Base-by-base conservation (phyloP, 2,329 filamentous ascomycete genomes). In the Claviceps cyperi region DNA sequence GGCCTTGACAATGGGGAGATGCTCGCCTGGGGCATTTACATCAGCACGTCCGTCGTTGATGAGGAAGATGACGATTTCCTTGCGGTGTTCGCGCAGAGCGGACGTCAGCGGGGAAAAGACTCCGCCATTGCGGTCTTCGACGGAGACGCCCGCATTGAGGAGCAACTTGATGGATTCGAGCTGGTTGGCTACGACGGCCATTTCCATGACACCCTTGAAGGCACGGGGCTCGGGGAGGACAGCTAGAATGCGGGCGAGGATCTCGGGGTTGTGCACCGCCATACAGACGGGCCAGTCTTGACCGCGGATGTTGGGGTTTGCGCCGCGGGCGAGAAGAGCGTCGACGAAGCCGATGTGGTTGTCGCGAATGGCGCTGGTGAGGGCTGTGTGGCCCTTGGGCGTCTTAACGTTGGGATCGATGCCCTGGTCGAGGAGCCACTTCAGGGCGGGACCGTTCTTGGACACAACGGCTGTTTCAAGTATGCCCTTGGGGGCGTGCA, bases 201-300 rank as follows among this genome's bases (percentile, higher is more conserved):
- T 77, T 58, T 84, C 81, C 61, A 85, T 71, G 1, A 83, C 75
- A 6, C 81, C 81, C 62, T 81, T 81, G 67, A 80, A 80, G 4
- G 77, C 74, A 14, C 75, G 74, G 2, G 77, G 75, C 56, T 81
- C 76, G 1, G 74, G 64, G 8, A 83, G 71, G 2, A 74, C 70
- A 0, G 73, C 68, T 0, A 84, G 68, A 1, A 86, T 69, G 48
- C 73, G 75, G 56, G 73, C 71, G 11, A 85, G 72, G 43, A 86
- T 74, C 0, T 63, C 61, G 0, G 83, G 81, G 37, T 78, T 74
- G 52, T 70, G 72, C 47, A 84, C 80, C 0, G 82, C 80, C 76
- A 86, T 80, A 61, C 76, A 81, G 11, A 85, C 70, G 0, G 83
- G 83, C 82, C 82, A 86, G 59, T 85, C 80, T 57, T 83, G 71